Evolutionary conservation across 1,284 basidiomycete species (phyloP).

Genomic region (Trametes polyzona): DNA sequence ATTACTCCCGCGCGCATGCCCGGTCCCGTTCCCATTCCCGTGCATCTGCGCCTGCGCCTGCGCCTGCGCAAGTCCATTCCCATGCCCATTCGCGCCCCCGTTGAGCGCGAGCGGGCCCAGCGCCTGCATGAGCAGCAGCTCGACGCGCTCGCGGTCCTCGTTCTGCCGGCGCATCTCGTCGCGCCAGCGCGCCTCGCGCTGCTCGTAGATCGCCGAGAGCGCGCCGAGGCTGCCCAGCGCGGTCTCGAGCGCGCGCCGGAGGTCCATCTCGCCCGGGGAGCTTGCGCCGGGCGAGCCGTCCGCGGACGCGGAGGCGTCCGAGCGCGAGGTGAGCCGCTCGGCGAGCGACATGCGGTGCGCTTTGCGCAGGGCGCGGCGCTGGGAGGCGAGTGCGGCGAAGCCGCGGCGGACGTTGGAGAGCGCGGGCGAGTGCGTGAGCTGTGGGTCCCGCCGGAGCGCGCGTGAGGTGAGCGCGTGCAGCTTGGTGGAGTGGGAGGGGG

Average conservation of each 20-base stretch:
- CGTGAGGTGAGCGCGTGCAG: conserved; percentile 67
- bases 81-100: conserved; percentile 14
- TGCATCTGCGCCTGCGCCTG: neutral
- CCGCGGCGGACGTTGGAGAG: conserved; percentile 54
- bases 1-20: neutral
- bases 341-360: conserved; percentile 54
- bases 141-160: conserved; percentile 69
- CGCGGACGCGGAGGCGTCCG: conserved; percentile 46
- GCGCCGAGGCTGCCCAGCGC: conserved; percentile 66
- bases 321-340: conserved; percentile 53
- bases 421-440: conserved; percentile 48
- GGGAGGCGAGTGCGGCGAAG: conserved; percentile 61
- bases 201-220: conserved; percentile 65
- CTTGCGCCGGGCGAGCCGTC: conserved; percentile 59
- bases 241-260: conserved; percentile 65
- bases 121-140: conserved; percentile 64
- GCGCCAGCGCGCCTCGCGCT: conserved; percentile 66
- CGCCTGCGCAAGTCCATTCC: too few relatives aligned
- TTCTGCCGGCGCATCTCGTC: conserved; percentile 68
- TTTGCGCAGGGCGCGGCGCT: conserved; percentile 55
- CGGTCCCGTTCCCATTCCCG: conserved; percentile 17
- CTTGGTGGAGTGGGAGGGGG: conserved; percentile 70
- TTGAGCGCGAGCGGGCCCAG: conserved; percentile 45
- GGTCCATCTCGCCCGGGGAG: conserved; percentile 60
- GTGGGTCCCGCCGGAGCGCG: conserved; percentile 60